A percentile compares a stretch with the other conserved stretches of the same genome.
Conservation (phyloP, 2,329 filamentous ascomycete genomes). For the Fusarium penzigii region DNA sequence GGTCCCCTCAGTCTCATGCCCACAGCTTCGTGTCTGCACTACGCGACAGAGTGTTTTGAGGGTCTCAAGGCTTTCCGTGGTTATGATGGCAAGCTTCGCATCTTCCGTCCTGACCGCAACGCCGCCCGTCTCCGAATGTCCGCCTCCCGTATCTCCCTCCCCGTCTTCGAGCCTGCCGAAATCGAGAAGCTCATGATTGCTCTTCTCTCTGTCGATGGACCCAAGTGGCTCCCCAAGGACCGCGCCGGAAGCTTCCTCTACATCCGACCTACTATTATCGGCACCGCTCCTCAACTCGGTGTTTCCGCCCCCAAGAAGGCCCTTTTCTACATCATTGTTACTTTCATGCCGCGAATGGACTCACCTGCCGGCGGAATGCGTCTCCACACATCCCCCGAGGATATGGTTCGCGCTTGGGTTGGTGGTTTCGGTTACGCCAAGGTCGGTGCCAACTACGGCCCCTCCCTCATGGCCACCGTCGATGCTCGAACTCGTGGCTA, state of each 20-base stretch:
- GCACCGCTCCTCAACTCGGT: conserved; percentile 76
- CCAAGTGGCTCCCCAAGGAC: conserved; percentile 75
- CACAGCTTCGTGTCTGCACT: conserved; percentile 80
- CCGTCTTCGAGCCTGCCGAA: conserved; percentile 69
- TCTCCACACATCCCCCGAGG: conserved; percentile 75
- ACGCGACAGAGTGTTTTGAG: conserved; percentile 90
- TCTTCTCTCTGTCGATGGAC: conserved; percentile 71
- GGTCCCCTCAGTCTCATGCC: conserved; percentile 77
- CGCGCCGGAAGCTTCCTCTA: conserved; percentile 75
- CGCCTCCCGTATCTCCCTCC: conserved; percentile 69
- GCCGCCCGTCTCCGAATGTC: conserved; percentile 64
- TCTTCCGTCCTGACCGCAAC: conserved; percentile 78
- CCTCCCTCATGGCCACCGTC: conserved; percentile 73
- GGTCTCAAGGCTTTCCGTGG: conserved; percentile 82
- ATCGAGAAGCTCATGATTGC: conserved; percentile 72
- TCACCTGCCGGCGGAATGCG: conserved; percentile 60
- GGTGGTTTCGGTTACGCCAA: conserved; percentile 92
- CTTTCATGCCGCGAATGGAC: conserved; percentile 61
- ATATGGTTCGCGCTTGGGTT: conserved; percentile 89
- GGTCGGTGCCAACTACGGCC: conserved; percentile 91
- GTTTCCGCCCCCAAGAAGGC: conserved; percentile 79
- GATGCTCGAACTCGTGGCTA: conserved; percentile 74
- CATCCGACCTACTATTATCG: conserved; percentile 84
- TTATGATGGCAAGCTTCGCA: conserved; percentile 69
- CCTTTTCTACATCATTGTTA: conserved; percentile 81